A percentile compares a stretch with the other conserved stretches of the same genome.
Evolutionary conservation across 202 grass and related monocot species (phyloP).

Genomic region (Panicum virgatum): DNA sequence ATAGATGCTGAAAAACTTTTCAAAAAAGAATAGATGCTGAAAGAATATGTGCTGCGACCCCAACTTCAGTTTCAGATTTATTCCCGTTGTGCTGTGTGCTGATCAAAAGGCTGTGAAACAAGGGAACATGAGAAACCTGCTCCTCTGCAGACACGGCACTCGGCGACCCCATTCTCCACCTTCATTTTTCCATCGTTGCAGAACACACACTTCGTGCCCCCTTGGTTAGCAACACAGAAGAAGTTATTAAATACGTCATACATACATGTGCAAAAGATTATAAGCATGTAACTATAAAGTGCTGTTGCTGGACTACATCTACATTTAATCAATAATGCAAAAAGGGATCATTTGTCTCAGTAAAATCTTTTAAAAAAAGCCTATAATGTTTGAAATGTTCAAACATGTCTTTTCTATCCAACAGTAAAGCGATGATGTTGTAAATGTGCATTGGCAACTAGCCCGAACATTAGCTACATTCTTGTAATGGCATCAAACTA

Average conservation of each 20-base stretch:
- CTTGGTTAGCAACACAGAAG: slow-evolving; percentile 44
- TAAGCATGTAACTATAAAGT: not conserved
- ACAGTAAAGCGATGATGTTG: not conserved
- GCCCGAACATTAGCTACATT: not conserved
- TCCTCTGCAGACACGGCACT: slow-evolving; percentile 91
- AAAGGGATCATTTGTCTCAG: not conserved
- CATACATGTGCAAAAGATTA: not conserved
- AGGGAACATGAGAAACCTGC: slow-evolving; percentile 64
- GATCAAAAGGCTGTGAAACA: not conserved
- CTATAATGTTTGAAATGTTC: not conserved
- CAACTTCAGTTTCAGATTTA: not conserved
- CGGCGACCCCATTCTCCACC: slow-evolving; percentile 65
- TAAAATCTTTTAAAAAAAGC: not conserved
- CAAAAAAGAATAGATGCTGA: no score
- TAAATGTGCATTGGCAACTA: not conserved
- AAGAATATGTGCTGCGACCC: not conserved
- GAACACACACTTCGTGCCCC: slow-evolving; percentile 89
- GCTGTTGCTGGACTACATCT: not conserved
- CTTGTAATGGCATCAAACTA: not conserved
- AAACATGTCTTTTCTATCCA: not conserved
- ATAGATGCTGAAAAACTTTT: not conserved
- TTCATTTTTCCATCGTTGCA: slow-evolving; percentile 91
- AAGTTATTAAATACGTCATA: not conserved
- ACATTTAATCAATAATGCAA: not conserved
- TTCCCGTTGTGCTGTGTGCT: not conserved